Evolutionary conservation across 805 yeast species (phyloP), one percentile per base, ranked within the genome.

Genomic region (Myxozyma sirexii): DNA sequence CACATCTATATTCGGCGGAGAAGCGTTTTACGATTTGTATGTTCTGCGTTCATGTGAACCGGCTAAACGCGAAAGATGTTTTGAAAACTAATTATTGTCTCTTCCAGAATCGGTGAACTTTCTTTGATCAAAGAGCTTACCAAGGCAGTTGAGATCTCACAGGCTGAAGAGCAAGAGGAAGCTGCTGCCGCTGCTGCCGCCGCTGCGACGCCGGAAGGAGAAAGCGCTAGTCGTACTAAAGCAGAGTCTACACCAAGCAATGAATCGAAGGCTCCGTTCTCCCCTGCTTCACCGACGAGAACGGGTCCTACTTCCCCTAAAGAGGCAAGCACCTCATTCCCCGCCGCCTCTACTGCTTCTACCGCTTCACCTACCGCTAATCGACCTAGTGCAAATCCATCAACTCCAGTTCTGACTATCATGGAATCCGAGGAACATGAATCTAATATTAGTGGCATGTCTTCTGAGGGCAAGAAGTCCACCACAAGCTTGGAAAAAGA

Each of bases 1-100:
- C 74, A 81, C 87, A 29, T 80, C 80, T 71, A 88, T 94, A 38
- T 94, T 91, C 74, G 97, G 97, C 46, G 97, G 97, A 50, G 96
- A 88, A 57, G 96, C 94, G 1, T 91, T 92, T 74, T 81, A 79
- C 35, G 85, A 86, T 50, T 86, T 67, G 72, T 64, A 59, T 26
- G 64, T 26, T 15, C 12, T 19, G 13, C 26, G 2, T 17, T 2
- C 17, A 15, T 33, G 6, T 5, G 10, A 8, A 26, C 23, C 24
- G 29, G 10, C 10, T 6, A 29, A 29, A 10, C n/a, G n/a, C n/a
- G 33, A 29, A 10, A 29, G 33, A 7, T 23, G 13, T 17, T 3
- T 37, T 19, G 23, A 13, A n/a, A 38, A 4, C 15, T 35, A 21
- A 33, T 37, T 24, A 48, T 33, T n/a, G 53, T 23, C 15, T 13